Conservation (phyloP, 2,329 filamentous ascomycete species). For the Parasarocladium wereldwijsianum region DNA sequence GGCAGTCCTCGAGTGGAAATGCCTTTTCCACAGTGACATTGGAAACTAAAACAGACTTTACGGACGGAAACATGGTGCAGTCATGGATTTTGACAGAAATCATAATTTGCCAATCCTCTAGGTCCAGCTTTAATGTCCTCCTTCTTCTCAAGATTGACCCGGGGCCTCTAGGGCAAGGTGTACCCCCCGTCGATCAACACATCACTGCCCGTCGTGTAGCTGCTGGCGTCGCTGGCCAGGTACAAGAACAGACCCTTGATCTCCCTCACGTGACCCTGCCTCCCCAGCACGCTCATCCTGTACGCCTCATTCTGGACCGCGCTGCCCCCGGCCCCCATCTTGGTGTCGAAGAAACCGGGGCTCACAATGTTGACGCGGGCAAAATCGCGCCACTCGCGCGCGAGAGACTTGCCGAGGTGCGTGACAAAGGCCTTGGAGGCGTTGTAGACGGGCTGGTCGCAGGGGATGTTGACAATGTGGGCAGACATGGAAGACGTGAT, state of each 20-base stretch:
- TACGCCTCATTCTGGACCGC: slow-evolving; percentile 28
- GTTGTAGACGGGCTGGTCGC: slow-evolving; percentile 42
- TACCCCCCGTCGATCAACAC: slow-evolving; percentile 29
- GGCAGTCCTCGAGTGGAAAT: too few species aligned
- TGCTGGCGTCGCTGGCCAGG: slow-evolving; percentile 33
- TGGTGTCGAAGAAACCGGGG: slow-evolving; percentile 34
- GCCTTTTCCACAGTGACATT: too few species aligned
- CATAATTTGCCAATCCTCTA: too few species aligned
- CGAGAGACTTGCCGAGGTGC: slow-evolving; percentile 39
- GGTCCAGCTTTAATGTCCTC: too few species aligned
- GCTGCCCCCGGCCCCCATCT: slow-evolving; percentile 31
- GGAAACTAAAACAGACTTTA: too few species aligned
- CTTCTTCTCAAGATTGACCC: slow-evolving; percentile 1
- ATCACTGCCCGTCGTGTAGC: slow-evolving; percentile 35
- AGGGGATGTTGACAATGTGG: slow-evolving; percentile 34
- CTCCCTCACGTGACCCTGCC: slow-evolving; percentile 49
- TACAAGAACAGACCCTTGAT: slow-evolving; percentile 45
- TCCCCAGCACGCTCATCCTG: slow-evolving; percentile 34
- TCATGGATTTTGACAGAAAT: too few species aligned
- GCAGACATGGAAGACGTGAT: slow-evolving; percentile 35
- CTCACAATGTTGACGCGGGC: slow-evolving; percentile 39
- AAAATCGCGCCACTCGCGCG: slow-evolving; percentile 41
- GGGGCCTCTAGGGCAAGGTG: slow-evolving; percentile 10
- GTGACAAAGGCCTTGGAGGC: slow-evolving; percentile 39
- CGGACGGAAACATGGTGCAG: too few species aligned